Percentiles rank a stretch among this genome's conserved stretches.
These are phyloP conservation scores for Globisporangium uncinulatum DNA, from an alignment of 352 stramenopile species.

Conservation along the genomic window DNA sequence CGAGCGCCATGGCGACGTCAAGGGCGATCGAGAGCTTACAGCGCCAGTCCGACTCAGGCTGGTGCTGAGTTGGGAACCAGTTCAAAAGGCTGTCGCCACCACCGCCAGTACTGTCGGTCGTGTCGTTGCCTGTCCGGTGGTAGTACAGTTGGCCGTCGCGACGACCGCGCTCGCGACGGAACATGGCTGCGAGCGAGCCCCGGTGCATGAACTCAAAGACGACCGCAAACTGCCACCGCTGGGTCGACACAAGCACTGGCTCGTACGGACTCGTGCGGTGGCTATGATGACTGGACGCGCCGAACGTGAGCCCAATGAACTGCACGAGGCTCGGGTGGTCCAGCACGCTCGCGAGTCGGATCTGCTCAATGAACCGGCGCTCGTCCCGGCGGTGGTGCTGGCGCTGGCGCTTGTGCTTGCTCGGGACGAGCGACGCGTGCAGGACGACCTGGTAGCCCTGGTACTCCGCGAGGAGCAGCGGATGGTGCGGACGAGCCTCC, in stretches of 20 bases:
- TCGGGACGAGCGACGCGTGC: conserved; percentile 46
- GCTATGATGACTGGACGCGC: conserved; percentile 21
- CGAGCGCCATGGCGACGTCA: conserved; percentile 73
- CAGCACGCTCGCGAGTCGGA: conserved; percentile 47
- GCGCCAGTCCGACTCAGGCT: conserved; percentile 40
- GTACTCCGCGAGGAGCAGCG: conserved; percentile 57
- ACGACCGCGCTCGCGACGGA: conserved; percentile 44
- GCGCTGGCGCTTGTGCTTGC: conserved; percentile 26
- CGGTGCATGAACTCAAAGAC: conserved; percentile 77
- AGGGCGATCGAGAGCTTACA: conserved; percentile 77
- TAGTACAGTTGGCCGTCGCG: conserved; percentile 54
- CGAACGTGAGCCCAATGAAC: conserved; percentile 73
- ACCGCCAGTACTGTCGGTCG: conserved; percentile 16
- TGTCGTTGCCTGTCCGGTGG: conserved; percentile 10
- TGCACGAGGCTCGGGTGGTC: conserved; percentile 71
- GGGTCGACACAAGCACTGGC: conserved; percentile 1
- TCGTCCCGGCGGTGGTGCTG: conserved; percentile 31
- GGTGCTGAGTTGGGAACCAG: conserved; percentile 32
- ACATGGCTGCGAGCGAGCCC: conserved; percentile 55
- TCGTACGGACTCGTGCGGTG: too few relatives aligned
- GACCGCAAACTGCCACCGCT: conserved; percentile 55
- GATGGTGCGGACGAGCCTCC: conserved; percentile 9
- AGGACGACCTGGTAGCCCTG: conserved; percentile 67
- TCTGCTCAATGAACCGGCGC: conserved; percentile 59
- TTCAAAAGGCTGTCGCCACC: conserved; percentile 46